Base-by-base conservation (phyloP, 495 filamentous ascomycete genomes). In the Trichoderma erinaceum region DNA sequence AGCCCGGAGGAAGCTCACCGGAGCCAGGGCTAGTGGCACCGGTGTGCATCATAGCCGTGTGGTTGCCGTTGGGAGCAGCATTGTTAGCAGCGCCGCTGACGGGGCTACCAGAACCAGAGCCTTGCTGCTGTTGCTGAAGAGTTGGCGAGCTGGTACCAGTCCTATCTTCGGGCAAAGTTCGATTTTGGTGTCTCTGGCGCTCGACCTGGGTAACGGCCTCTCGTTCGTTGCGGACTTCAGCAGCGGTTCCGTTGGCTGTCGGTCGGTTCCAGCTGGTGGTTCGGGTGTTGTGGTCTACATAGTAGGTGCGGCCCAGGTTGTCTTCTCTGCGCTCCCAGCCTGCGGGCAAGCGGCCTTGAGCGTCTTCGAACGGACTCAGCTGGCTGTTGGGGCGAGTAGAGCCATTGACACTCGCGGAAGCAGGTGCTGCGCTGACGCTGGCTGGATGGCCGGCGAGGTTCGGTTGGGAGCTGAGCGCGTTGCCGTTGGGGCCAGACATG, bases 301-400 rank as follows among this genome's bases (percentile, higher is more conserved):
- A 99, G 75, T 99, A 99, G n/a, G 93, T 98, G 72, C 95, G 88
- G 67, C 96, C 96, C 48, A 99, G 79, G 73, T 98, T 93, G 78
- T 99, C 95, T 75, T 98, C 95, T 52, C 95, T 86, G 63, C 96
- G 87, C 77, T 99, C 95, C 94, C 96, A 99, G 44, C 95, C 95
- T 65, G 90, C 88, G 25, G 95, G 95, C 70, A 99, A 79, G 74
- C 94, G 88, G 63, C 95, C 95, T 75, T 97, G 93, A 43, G 88
- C 87, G 75, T 99, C 95, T 80, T 97, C 94, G 74, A 99, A 99
- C 0, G 94, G 92, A 76, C 92, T 97, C 75, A 95, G 85, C 65
- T 88, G 89, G 67, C 82, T 82, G 50, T 75, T 73, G 64, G 87
- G 78, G 29, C 74, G 63, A 8, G 71, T 65, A 10, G 70, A 68